phyloP scores from a whole-genome alignment of 2,329 filamentous ascomycete genomes.

The Colletotrichum truncatum region DNA sequence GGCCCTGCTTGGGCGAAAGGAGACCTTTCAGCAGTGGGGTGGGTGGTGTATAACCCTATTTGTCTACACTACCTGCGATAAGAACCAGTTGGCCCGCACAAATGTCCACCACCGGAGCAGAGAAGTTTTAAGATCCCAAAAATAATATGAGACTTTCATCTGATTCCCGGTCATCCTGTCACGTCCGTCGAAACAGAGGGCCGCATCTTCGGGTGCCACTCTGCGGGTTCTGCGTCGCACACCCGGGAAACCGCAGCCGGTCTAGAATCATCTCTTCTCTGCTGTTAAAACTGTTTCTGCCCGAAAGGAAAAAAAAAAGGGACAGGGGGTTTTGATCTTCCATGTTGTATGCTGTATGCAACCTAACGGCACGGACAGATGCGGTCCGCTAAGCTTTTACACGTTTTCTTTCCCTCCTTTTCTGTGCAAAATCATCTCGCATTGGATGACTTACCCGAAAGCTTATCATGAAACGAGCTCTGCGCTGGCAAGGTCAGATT shows the following conservation, averaged over 20 bases:
- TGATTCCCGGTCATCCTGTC: neutral
- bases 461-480: neutral
- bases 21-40: neutral
- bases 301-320: neutral
- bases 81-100: neutral
- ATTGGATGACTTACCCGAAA: neutral
- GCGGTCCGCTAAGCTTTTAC: neutral
- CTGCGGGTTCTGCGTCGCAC: neutral
- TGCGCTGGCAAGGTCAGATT: neutral
- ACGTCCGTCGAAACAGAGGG: conserved; percentile 12
- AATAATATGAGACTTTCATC: conserved; percentile 18
- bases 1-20: neutral
- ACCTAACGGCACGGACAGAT: neutral
- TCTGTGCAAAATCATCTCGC: neutral
- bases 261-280: neutral
- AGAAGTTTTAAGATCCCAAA: neutral
- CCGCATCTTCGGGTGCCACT: conserved; percentile 16
- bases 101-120: neutral
- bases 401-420: neutral
- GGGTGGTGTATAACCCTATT: too few species aligned
- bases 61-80: too few species aligned
- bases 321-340: too few species aligned
- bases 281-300: neutral
- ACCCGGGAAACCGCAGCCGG: neutral
- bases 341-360: neutral